Evolutionary conservation across 768 basidiomycete genomes (phyloP), one percentile per base, ranked within the genome.

Genomic region (Termitomyces bulborhizus): DNA sequence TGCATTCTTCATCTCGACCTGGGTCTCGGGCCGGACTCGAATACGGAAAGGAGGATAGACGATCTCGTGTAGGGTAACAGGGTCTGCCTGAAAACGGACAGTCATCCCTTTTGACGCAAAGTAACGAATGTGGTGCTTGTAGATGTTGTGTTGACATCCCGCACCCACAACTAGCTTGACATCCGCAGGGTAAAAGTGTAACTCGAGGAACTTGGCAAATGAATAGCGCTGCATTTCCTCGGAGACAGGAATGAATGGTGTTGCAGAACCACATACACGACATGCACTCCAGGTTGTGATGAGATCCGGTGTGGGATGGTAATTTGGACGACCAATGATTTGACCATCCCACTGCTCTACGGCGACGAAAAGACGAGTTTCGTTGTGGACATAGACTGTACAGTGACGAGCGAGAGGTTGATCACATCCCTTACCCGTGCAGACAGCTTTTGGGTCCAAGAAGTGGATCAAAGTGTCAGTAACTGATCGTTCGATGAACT

Each of bases 251-350:
- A 94, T 89, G 70, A 94, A 90, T 2, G 92, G 90, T 3, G 91
- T 94, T 1, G 86, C 86, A 5, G 77, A 87, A 31, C 80, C 85
- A 66, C 84, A 92, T 26, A 86, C 70, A 55, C 86, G 82, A 69
- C 97, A 99, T 6, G 83, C 80, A 64, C 88, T 93, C 90, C 92
- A 98, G 4, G 95, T 95, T 26, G 89, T 93, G 64, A 97, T 86
- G 55, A 83, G 76, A 48, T 93, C 89, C 1, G 85, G 84, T 4
- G 85, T 74, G 24, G 83, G 83, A 45, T 73, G 66, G 56, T 78
- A 77, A 46, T 75, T 74, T 40, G 75, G 71, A 31, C 76, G 76
- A 39, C 82, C 80, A 55, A 82, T 81, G 54, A 88, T 86, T 62
- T 88, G 83, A 15, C 86, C 86, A 61, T 90, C 83, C 89, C 86